Conservation (phyloP, 2,329 filamentous ascomycete species). For the Cryphonectria nitschkei region DNA sequence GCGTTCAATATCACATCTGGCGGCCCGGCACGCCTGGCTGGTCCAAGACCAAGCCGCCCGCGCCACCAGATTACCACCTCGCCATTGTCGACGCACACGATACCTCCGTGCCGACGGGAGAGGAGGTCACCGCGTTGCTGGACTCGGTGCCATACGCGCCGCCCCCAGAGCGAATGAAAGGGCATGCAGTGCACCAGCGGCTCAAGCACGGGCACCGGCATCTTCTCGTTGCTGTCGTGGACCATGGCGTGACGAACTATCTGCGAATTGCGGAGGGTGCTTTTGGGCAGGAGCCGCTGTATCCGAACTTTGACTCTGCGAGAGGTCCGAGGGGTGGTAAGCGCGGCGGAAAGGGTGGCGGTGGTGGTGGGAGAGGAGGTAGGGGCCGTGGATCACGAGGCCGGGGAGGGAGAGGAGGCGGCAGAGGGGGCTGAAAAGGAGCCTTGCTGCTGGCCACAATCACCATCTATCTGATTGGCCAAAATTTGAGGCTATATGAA, state of each 20-base stretch:
- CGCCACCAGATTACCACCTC: slow-evolving; percentile 78
- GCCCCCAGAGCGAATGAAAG: slow-evolving; percentile 46
- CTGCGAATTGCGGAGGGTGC: slow-evolving; percentile 78
- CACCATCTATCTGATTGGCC: neutral
- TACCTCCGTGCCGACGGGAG: slow-evolving; percentile 71
- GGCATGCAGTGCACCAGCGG: slow-evolving; percentile 68
- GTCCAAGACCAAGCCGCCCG: slow-evolving; percentile 75
- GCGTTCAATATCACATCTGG: slow-evolving; percentile 80
- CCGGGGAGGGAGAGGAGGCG: slow-evolving; percentile 42
- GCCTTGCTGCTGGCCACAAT: neutral
- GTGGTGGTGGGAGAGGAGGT: slow-evolving; percentile 44
- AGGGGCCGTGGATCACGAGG: slow-evolving; percentile 46
- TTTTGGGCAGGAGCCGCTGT: slow-evolving; percentile 77
- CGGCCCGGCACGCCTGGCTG: slow-evolving; percentile 69
- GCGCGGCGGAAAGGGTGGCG: slow-evolving; percentile 42
- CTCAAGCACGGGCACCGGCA: slow-evolving; percentile 85
- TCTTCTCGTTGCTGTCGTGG: slow-evolving; percentile 84
- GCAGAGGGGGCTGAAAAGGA: slow-evolving; percentile 34
- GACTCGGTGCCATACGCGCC: slow-evolving; percentile 73
- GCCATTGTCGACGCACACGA: slow-evolving; percentile 78
- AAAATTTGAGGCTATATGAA: neutral
- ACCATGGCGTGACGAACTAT: slow-evolving; percentile 88
- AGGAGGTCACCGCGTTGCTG: slow-evolving; percentile 72
- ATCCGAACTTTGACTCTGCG: slow-evolving; percentile 56
- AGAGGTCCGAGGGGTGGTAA: slow-evolving; percentile 43